Evolutionary conservation across 2,329 filamentous ascomycete species (phyloP), one percentile per base, ranked within the genome.

Genomic region (Elsinoe fawcettii): DNA sequence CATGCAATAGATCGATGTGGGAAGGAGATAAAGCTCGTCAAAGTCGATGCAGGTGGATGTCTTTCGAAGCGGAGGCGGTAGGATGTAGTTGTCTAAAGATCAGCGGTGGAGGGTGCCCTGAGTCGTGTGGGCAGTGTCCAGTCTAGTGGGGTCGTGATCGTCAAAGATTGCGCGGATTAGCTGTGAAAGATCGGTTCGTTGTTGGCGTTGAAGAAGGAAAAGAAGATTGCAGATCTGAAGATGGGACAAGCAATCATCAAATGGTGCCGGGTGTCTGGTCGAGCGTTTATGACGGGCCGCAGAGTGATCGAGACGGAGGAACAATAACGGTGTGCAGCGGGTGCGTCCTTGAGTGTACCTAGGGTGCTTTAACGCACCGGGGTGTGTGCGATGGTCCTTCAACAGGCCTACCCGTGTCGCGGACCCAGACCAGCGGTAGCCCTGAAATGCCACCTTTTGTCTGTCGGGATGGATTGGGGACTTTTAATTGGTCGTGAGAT

Each of bases 361-460:
- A 30, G 27, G 27, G 27, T 30, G 27, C 27, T 5, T 30, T 30
- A 30, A 30, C 27, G 27, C 9, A 30, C 27, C 27, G 27, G 27
- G 27, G 41, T 23, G 9, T 34, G 46, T 51, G 34, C 46, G 20
- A 51, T 16, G n/a, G 46, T 51, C 46, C 46, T 34, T 51, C 46
- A 53, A 36, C 49, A 39, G 30, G 44, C 9, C 49, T 34, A 16
- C 25, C 30, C 49, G 49, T 53, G 49, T 53, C 49, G 49, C 49
- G 49, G 49, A 53, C 32, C 49, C 49, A 53, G 49, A 53, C 49
- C 49, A 53, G 49, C 49, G 49, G 49, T 53, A 53, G 49, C 49
- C 49, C 49, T 39, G 49, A 36, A 53, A 53, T 53, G 49, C 49
- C 32, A 51, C 46, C 18, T 32, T 34, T 30, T 22, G 12, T 30